Base-by-base conservation (phyloP, 352 stramenopile genomes). In the Globisporangium echinulatum region DNA sequence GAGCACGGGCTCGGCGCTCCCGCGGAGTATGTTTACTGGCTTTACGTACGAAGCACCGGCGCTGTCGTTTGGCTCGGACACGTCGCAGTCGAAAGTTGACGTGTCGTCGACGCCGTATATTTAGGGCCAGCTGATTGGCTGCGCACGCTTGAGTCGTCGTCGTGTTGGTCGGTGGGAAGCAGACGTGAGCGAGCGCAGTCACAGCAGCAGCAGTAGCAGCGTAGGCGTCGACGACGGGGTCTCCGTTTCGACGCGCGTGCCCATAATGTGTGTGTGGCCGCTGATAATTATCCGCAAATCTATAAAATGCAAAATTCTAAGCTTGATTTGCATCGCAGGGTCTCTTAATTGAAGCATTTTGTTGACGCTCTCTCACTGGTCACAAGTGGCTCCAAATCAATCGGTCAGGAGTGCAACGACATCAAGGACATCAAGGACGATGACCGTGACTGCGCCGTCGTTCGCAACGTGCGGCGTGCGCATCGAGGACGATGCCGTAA, bases 31-130 rank as follows among this genome's bases (percentile, higher is more conserved):
- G 85, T 94, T 94, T 61, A 87, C 73, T 59, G 82, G 82, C 63
- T 94, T 94, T 63, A 94, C 85, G 62, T 94, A 92, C 69, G 85
- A 94, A 65, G 82, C 85, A 42, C 82, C 85, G 49, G 83, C 76
- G 46, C 71, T 92, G 58, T 94, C 85, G 48, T 90, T 86, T 62
- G 85, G 85, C 63, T 94, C 85, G 40, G 85, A 94, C 74, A 92
- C 85, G 57, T 92, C 82, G 52, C 85, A 92, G 71, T 94, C 82
- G 52, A 92, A 94, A 68, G 82, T 92, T 36, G 85, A 94, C 64
- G 76, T 89, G 56, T 75, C 80, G 11, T 90, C 82, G 50, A 90
- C 80, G 58, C 82, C 82, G 62, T 92, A 90, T 90, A 92, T 92
- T 87, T 92, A 92, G 78, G 43, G 25, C 25, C 25, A 33, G 25